Evolutionary conservation across 2,329 filamentous ascomycete species (phyloP), one percentile per base, ranked within the genome.

Genomic region (Blastomyces silverae): DNA sequence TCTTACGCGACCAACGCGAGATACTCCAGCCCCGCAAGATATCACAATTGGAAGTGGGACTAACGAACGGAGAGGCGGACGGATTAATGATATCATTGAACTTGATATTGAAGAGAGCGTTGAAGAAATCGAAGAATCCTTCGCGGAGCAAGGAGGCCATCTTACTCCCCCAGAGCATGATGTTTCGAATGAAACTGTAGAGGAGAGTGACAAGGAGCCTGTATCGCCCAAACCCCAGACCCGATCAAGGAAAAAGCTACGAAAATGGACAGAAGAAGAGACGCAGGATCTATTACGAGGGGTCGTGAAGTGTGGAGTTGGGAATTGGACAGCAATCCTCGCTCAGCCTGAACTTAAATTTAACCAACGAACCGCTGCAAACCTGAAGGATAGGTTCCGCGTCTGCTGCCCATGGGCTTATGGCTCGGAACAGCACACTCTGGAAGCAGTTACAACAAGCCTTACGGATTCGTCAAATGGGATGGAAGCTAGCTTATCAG

Each of bases 251-350:
- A 85, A 83, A 64, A 83, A 81, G 67, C 64, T 80, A 17, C 73
- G 77, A 64, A 80, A 75, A 68, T 88, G 86, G 86, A 83, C 82
- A 1, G 82, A 86, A n/a, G 77, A 85, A 67, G 86, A 88, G 72
- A 87, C 85, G 0, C 79, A 78, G 37, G 79, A 83, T 67, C 72
- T 88, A 34, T 75, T 87, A 15, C 77, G 80, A 64, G 86, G 86
- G 0, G 85, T 87, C 10, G 79, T 82, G 48, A 82, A 80, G 67
- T 86, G 84, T 69, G 86, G 85, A 1, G 84, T 87, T 66, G 86
- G 86, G 2, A 86, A 81, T 67, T 88, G 86, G 86, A 87, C 85
- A 64, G 82, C 82, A 67, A 87, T 88, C 22, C 72, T 87, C 34
- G 78, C 83, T 2, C 82, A 84, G 67, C 73, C 81, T 20, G 83